These are phyloP conservation scores for Hypoxylon sp. DNA, from an alignment of 2,329 filamentous ascomycete species.

Conservation along the genomic window DNA sequence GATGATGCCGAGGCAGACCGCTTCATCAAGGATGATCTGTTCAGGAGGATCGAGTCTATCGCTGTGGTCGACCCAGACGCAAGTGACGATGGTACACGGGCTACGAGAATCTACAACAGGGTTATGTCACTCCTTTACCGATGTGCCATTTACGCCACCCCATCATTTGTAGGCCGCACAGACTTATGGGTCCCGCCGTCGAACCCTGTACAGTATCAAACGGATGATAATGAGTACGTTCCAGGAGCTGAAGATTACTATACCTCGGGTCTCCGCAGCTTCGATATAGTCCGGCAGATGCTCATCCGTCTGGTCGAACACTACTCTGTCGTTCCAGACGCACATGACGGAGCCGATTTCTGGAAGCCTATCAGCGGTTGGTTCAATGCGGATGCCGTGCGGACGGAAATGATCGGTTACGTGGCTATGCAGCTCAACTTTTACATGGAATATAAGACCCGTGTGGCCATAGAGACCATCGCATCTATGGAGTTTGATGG, in stretches of 20 bases:
- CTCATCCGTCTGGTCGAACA: conserved; percentile 29
- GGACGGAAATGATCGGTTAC: conserved; percentile 44
- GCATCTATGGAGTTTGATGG: background rate
- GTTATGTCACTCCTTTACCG: background rate
- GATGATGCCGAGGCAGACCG: background rate
- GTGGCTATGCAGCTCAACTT: conserved; percentile 29
- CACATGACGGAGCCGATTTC: conserved; percentile 1
- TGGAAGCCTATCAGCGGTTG: conserved; percentile 32
- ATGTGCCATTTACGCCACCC: background rate
- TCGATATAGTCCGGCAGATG: conserved; percentile 38
- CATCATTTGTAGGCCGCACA: background rate
- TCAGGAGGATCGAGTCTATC: conserved; percentile 13
- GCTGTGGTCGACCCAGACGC: conserved; percentile 37
- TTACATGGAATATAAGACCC: conserved; percentile 33
- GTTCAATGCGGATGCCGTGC: conserved; percentile 45
- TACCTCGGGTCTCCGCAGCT: conserved; percentile 42
- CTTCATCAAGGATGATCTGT: background rate
- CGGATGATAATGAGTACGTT: background rate
- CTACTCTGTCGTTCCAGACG: conserved; percentile 21
- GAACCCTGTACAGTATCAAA: conserved; percentile 1
- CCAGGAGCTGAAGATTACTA: conserved; percentile 13
- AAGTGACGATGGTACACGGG: background rate
- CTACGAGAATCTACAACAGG: background rate
- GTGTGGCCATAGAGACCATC: conserved; percentile 45
- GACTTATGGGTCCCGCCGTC: conserved; percentile 21